Percentiles rank a stretch among this genome's conserved stretches.
These are phyloP conservation scores for Cucumis melo DNA, from an alignment of 306 rosid species.

Conservation along the genomic window DNA sequence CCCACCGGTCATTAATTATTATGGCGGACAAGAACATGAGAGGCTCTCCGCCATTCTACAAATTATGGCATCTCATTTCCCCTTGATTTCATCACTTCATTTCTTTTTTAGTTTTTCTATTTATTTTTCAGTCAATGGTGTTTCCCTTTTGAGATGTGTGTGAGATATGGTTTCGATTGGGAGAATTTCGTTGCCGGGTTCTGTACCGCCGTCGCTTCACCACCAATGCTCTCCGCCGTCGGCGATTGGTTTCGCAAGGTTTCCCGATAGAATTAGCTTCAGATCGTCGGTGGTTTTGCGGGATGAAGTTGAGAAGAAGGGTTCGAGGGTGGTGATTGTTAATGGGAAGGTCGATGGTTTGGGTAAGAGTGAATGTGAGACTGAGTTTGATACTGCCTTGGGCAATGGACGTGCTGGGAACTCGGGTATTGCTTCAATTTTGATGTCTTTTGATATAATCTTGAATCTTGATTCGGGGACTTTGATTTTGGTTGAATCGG, in stretches of 20 bases:
- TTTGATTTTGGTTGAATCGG: constrained; percentile 3
- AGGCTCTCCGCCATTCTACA: not conserved
- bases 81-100: not conserved
- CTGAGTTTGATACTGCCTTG: constrained; percentile 7
- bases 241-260: constrained; percentile 9
- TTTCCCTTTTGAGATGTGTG: constrained; percentile 1
- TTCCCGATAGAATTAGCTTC: constrained; percentile 4
- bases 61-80: not conserved
- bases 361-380: not conserved
- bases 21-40: not conserved
- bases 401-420: constrained; percentile 26
- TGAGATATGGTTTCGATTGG: constrained; percentile 29
- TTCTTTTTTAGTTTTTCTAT: not conserved
- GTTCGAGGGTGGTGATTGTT: constrained; percentile 18
- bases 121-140: not conserved
- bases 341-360: constrained; percentile 13
- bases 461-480: not conserved
- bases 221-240: not conserved
- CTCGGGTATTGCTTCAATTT: constrained; percentile 13
- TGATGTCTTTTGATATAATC: not conserved
- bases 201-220: constrained; percentile 1
- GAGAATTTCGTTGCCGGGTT: constrained; percentile 14
- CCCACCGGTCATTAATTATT: not conserved
- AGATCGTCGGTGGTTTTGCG: constrained; percentile 19
- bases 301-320: constrained; percentile 27